These are phyloP conservation scores for Coemansia asiatica DNA, from an alignment of 192 early-diverging fungal species.

Conservation along the genomic window DNA sequence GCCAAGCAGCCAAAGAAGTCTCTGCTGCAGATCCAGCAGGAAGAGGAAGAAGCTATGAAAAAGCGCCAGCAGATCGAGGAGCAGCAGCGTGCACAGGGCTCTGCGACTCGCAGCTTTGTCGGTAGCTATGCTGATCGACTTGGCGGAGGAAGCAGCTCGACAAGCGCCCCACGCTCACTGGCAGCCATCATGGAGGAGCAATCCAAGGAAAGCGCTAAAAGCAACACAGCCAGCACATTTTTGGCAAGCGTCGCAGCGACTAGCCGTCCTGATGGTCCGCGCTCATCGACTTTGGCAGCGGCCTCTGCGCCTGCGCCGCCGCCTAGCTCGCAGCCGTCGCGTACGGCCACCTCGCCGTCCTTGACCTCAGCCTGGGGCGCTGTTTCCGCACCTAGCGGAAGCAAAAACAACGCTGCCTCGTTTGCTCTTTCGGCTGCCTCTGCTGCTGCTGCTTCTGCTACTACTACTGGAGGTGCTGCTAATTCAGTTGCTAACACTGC, in stretches of 20 bases:
- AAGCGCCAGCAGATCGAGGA: constrained; percentile 32
- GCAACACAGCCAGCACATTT: background rate
- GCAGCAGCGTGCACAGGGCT: constrained; percentile 17
- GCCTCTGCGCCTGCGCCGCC: constrained; percentile 11
- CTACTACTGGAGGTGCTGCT: background rate
- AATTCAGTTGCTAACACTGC: too few relatives aligned
- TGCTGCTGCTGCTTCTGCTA: background rate
- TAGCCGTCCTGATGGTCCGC: constrained; percentile 6
- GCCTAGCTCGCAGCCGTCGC: constrained; percentile 4
- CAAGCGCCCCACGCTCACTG: constrained; percentile 25
- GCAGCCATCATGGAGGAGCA: constrained; percentile 53
- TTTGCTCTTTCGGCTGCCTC: constrained; percentile 4
- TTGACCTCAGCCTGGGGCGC: constrained; percentile 16
- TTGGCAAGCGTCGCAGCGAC: background rate
- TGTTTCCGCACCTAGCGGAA: background rate
- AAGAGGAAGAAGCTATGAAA: constrained; percentile 42
- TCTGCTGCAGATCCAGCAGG: constrained; percentile 54
- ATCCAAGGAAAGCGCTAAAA: constrained; percentile 23
- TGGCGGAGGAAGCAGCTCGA: constrained; percentile 2
- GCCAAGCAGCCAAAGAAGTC: constrained; percentile 49
- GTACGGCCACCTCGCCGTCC: background rate
- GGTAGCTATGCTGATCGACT: constrained; percentile 48
- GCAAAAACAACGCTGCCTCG: background rate
- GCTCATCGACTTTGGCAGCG: constrained; percentile 5
- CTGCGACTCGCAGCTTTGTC: constrained; percentile 11